Base-by-base conservation (phyloP, 1,284 basidiomycete species). In the Austroboletus novae-zelandiae region DNA sequence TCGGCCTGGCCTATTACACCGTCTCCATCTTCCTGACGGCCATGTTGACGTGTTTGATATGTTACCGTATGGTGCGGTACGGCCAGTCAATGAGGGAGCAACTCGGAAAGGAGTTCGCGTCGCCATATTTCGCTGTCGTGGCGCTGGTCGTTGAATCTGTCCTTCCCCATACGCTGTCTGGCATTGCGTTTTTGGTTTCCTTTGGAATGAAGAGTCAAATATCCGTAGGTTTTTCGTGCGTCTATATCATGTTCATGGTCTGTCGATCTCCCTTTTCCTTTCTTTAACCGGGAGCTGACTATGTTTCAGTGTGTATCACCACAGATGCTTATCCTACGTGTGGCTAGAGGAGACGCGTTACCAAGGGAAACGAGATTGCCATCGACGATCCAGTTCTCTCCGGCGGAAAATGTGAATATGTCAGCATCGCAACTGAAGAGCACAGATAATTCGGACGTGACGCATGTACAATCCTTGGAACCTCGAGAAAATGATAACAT, bases 291-390 rank as follows among this genome's bases (percentile, higher is more conserved):
- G 5, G 20, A 6, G 14, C 10, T 14, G 13, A 18, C 15, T 36
- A 11, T 35, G 37, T 15, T 31, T 2, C 15, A 58, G 57, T 59
- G 52, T 32, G 37, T 60, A 25, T 57, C 59, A 7, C 51, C 57
- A 3, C 57, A 60, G 37, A 48, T 60, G 47, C 35, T 61, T 25
- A 61, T 60, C 31, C 40, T 61, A n/a, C 51, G 55, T 1, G 55
- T 60, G 31, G 50, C 47, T 5, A 31, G 35, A 29, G 47, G 51
- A 13, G 42, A 36, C 4, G 49, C 51, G 9, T 52, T 46, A 53
- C 5, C 25, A 8, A 35, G 35, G 9, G 35, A 43, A 10, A 40
- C 30, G 14, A 1, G 7, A 7, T 7, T 9, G 17, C 36, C 11
- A 9, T 37, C 36, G 17, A 37, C 36, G 17, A 37, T 37, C 36